A percentile compares a stretch with the other conserved stretches of the same genome.
Evolutionary conservation across 345 rosid species (phyloP).

Genomic region (Pistacia atlantica): DNA sequence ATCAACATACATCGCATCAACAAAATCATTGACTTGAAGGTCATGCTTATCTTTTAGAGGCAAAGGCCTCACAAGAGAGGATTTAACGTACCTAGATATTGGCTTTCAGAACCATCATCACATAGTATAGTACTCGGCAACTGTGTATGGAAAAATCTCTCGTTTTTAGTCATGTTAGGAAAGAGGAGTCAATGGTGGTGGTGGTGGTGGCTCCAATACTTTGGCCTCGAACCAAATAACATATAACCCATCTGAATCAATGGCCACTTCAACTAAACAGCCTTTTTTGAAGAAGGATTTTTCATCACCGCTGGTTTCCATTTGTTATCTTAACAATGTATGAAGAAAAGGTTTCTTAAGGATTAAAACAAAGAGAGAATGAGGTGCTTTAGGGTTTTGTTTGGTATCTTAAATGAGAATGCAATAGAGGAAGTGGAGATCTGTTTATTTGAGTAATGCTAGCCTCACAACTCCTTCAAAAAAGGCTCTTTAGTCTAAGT

Average conservation of each 20-base stretch:
- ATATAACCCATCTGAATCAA: background rate
- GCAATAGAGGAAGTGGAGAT: too few relatives aligned
- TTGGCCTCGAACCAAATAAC: conserved; percentile 4
- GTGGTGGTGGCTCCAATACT: background rate
- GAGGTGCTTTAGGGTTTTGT: too few relatives aligned
- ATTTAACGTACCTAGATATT: background rate
- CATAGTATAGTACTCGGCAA: conserved; percentile 1
- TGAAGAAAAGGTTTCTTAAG: too few relatives aligned
- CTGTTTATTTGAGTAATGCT: too few relatives aligned
- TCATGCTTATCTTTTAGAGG: conserved; percentile 2
- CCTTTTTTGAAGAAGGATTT: background rate
- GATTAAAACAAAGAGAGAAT: too few relatives aligned
- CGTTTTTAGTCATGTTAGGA: background rate
- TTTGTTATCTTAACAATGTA: too few relatives aligned
- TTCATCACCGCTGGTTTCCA: too few relatives aligned
- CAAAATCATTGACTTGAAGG: conserved; percentile 22
- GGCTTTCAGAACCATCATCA: background rate
- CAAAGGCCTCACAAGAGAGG: conserved; percentile 16
- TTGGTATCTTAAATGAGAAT: too few relatives aligned
- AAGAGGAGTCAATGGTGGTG: background rate
- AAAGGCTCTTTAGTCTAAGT: conserved; percentile 11
- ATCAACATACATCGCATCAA: conserved; percentile 21
- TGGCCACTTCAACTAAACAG: conserved; percentile 11
- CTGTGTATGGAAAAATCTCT: background rate
- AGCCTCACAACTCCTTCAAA: background rate